phyloP scores from a whole-genome alignment of 2,329 filamentous ascomycete genomes.

The Penicillium hordei region DNA sequence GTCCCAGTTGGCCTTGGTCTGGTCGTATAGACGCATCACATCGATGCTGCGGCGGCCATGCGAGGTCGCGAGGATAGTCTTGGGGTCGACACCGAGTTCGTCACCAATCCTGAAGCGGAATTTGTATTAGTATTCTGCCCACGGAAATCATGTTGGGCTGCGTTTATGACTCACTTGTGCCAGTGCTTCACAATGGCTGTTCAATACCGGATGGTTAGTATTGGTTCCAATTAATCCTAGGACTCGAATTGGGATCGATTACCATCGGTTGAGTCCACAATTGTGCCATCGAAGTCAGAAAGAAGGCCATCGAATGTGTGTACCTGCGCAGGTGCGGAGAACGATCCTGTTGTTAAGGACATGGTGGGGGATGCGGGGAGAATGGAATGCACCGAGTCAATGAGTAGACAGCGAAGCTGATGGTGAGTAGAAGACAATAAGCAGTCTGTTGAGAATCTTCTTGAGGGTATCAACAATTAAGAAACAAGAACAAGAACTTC shows the following conservation, averaged over 20 bases:
- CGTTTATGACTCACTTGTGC: slow-evolving; percentile 51
- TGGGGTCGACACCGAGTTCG: slow-evolving; percentile 81
- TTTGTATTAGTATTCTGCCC: neutral
- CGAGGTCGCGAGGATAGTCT: slow-evolving; percentile 81
- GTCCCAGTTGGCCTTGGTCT: slow-evolving; percentile 87
- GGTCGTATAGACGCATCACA: slow-evolving; percentile 72
- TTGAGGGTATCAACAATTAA: slow-evolving; percentile 8
- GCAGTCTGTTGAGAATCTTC: no score
- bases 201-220: slow-evolving; percentile 50
- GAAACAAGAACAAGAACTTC: neutral
- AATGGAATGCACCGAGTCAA: neutral
- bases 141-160: neutral
- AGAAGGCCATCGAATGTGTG: slow-evolving; percentile 45
- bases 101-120: slow-evolving; percentile 52
- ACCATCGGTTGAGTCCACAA: slow-evolving; percentile 50
- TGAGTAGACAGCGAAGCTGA: neutral
- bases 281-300: slow-evolving; percentile 52
- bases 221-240: slow-evolving; percentile 46
- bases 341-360: slow-evolving; percentile 35
- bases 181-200: slow-evolving; percentile 65
- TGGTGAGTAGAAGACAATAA: neutral
- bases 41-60: slow-evolving; percentile 91
- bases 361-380: slow-evolving; percentile 27
- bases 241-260: slow-evolving; percentile 10
- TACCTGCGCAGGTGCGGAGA: slow-evolving; percentile 42